Conservation (phyloP, 768 basidiomycete species). For the Tricholoma saponaceum region DNA sequence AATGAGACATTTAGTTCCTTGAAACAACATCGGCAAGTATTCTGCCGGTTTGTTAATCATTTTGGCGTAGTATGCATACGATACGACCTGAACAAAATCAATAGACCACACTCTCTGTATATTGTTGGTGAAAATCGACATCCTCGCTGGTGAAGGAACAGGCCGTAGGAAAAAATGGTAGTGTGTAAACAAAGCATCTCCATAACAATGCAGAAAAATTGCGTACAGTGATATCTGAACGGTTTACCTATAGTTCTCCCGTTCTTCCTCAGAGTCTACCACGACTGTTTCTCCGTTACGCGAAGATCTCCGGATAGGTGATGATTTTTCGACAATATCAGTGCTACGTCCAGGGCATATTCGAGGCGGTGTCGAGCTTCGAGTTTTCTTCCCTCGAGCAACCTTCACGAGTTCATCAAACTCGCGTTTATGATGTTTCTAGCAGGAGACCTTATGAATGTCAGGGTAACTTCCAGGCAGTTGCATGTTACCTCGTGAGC, state of each 20-base stretch:
- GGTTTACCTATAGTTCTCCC: background rate
- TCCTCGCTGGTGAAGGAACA: no score
- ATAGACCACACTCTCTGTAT: background rate
- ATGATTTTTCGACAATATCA: background rate
- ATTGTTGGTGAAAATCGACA: no score
- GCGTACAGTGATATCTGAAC: background rate
- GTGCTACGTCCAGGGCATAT: constrained; percentile 12
- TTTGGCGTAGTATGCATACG: no score
- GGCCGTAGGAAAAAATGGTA: no score
- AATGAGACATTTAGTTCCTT: no score
- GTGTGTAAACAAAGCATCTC: no score
- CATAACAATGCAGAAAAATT: no score
- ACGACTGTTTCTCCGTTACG: constrained; percentile 23
- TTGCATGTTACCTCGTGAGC: constrained; percentile 34
- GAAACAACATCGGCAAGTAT: no score
- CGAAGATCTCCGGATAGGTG: background rate
- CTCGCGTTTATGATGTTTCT: constrained; percentile 37
- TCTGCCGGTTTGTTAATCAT: no score
- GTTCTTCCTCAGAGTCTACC: constrained; percentile 33
- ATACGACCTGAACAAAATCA: no score
- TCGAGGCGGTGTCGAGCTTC: background rate
- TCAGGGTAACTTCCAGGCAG: background rate
- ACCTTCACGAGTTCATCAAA: constrained; percentile 35
- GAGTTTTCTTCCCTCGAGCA: constrained; percentile 23
- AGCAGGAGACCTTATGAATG: constrained; percentile 1